Base-by-base conservation (phyloP, 2,329 filamentous ascomycete genomes). In the Aspergillus luchuensis region DNA sequence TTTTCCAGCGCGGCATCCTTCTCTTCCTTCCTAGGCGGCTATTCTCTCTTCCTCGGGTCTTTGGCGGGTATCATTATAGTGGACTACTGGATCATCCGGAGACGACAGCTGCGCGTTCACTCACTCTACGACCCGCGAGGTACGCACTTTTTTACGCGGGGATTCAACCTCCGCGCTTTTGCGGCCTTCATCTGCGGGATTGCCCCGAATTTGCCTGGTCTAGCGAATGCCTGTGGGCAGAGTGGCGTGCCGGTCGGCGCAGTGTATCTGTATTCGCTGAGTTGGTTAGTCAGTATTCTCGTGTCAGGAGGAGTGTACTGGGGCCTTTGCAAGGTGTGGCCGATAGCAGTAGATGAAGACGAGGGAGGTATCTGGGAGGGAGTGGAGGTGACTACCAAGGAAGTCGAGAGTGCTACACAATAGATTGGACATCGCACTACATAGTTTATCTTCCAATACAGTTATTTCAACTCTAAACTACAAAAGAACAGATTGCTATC, bases 61-160 rank as follows among this genome's bases (percentile, higher is more conserved):
- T 19, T 63, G 1, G 58, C 61, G 0, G 61, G 61, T 0, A 45
- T 63, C 1, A 60, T 63, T 8, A 47, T 63, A 7, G 45, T 54
- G 2, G 61, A 63, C 50, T 63, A 63, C 21, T 63, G 58, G 61
- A 19, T 63, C 11, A 60, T 58, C 47, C 50, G 61, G 5, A 5
- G n/a, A 3, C 43, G 50, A 8, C 41, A 59, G 4, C 55, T 63
- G 7, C 50, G 61, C 1, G n/a, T 63, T 0, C 50, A 55, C 8
- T 58, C 54, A 1, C 38, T 63, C 8, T 63, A 60, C 28, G 58
- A 63, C 6, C 43, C 49, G 10, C 17, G 11, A 1, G 61, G 61
- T 7, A 58, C 61, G 33, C 61, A 63, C 43, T 60, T 47, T 21
- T 63, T 63, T 21, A 59, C 39, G 5, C 15, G n/a, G n/a, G 57